phyloP scores from a whole-genome alignment of 208 protist genomes.

The Trypanosoma conorhini region DNA sequence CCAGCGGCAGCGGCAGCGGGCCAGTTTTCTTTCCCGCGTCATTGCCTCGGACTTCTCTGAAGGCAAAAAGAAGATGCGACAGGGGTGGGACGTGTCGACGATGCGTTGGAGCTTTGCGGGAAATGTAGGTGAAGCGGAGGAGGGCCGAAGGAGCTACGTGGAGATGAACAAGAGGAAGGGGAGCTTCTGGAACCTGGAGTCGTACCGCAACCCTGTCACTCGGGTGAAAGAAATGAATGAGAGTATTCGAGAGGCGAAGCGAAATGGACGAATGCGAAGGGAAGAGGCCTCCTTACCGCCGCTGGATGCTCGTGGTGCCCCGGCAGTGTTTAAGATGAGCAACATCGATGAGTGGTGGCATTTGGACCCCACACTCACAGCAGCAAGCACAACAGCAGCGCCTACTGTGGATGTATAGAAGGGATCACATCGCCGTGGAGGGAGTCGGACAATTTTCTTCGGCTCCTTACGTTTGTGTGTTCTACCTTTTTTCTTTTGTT shows the following conservation, averaged over 20 bases:
- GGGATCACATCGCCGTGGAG: neutral
- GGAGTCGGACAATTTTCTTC: neutral
- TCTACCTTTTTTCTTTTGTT: neutral
- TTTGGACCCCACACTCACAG: conserved; percentile 45
- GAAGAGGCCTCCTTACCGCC: conserved; percentile 30
- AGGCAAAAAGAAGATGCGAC: conserved; percentile 32
- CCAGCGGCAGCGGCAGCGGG: too few relatives aligned
- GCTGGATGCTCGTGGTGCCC: conserved; percentile 27
- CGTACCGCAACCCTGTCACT: conserved; percentile 45
- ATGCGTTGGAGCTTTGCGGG: neutral
- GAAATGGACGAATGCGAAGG: conserved; percentile 24
- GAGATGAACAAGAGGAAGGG: conserved; percentile 28
- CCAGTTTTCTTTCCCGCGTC: conserved; percentile 48
- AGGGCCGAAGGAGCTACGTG: conserved; percentile 31
- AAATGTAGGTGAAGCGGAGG: neutral
- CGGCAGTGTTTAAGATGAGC: conserved; percentile 75
- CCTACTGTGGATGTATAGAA: conserved; percentile 1
- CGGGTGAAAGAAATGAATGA: conserved; percentile 41
- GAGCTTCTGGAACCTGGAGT: conserved; percentile 17
- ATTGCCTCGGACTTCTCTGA: conserved; percentile 44
- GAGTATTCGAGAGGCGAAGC: conserved; percentile 19
- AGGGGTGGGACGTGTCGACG: conserved; percentile 50
- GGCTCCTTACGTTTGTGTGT: conserved; percentile 5
- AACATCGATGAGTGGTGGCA: conserved; percentile 81
- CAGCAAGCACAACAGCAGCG: conserved; percentile 15